phyloP scores from a whole-genome alignment of 208 protist species.

The Angomonas ambiguus region DNA sequence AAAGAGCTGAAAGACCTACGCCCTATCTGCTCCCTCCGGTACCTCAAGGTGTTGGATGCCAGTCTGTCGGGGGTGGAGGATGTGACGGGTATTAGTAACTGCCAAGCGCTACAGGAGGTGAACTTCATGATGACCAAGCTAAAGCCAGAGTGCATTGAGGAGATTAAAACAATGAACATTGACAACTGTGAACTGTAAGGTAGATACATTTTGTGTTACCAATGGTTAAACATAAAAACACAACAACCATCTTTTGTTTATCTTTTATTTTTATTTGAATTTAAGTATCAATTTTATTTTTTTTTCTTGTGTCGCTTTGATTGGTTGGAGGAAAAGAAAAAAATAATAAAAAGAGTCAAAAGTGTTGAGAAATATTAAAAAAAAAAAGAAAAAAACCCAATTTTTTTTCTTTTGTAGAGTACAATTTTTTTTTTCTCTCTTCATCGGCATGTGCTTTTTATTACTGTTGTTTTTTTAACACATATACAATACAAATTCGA shows the following conservation, averaged over 20 bases:
- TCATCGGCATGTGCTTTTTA: constrained; percentile 11
- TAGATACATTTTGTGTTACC: neutral
- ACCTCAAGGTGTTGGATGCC: neutral
- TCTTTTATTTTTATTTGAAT: neutral
- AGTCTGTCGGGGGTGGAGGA: neutral
- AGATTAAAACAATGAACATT: neutral
- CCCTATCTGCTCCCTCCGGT: constrained; percentile 10
- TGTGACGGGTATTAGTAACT: neutral
- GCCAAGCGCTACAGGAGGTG: neutral
- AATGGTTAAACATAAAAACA: neutral
- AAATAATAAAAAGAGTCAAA: too few relatives aligned
- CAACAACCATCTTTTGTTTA: too few relatives aligned
- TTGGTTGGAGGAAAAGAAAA: neutral
- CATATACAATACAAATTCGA: neutral
- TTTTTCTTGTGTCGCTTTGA: constrained; percentile 2
- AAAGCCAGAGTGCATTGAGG: neutral
- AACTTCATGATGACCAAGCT: neutral
- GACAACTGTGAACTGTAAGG: neutral
- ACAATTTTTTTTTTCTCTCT: constrained; percentile 1
- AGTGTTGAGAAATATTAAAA: too few relatives aligned
- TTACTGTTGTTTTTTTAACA: constrained; percentile 4
- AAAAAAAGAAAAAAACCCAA: neutral
- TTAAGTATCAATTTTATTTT: neutral
- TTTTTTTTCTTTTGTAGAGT: too few relatives aligned
- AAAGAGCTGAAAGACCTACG: constrained; percentile 17